Percentiles rank a stretch among this genome's conserved stretches.
phyloP scores from a whole-genome alignment of 164 flowering plant species.

The Euptelea pleiosperma region DNA sequence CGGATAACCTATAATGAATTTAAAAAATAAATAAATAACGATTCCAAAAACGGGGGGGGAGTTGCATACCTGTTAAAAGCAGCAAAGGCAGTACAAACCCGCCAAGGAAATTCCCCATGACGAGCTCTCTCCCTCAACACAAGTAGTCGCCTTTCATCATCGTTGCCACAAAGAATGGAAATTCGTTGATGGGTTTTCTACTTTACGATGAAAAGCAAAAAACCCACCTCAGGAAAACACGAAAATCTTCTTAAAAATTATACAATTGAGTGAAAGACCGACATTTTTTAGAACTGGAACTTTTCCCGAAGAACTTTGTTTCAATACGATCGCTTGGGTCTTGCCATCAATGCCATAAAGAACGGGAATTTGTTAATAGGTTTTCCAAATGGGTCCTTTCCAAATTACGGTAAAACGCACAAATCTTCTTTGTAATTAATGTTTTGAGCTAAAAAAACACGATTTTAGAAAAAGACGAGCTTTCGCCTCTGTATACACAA shows the following conservation, averaged over 20 bases:
- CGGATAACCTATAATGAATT: too few species aligned
- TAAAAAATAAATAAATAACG: too few species aligned
- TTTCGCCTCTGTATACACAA: too few species aligned
- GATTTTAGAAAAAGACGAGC: too few species aligned
- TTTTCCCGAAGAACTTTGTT: background rate
- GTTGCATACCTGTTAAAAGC: conserved; percentile 50
- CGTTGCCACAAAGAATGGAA: background rate
- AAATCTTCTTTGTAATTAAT: too few species aligned
- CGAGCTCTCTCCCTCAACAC: conserved; percentile 14
- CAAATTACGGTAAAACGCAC: too few species aligned
- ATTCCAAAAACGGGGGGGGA: too few species aligned
- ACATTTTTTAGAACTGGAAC: conserved; percentile 2
- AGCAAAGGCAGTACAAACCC: conserved; percentile 66
- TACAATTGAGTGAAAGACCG: background rate
- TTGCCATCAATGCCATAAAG: too few species aligned
- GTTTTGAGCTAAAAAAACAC: too few species aligned
- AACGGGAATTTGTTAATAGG: too few species aligned
- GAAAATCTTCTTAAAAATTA: background rate
- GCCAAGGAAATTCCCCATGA: conserved; percentile 50
- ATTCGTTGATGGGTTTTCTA: background rate
- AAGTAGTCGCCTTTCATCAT: conserved; percentile 3
- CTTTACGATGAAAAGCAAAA: background rate
- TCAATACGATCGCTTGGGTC: too few species aligned
- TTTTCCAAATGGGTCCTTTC: too few species aligned
- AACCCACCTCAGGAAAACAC: conserved; percentile 3